Conservation (phyloP, 2,329 filamentous ascomycete species). For the Simplicillium aogashimaense region DNA sequence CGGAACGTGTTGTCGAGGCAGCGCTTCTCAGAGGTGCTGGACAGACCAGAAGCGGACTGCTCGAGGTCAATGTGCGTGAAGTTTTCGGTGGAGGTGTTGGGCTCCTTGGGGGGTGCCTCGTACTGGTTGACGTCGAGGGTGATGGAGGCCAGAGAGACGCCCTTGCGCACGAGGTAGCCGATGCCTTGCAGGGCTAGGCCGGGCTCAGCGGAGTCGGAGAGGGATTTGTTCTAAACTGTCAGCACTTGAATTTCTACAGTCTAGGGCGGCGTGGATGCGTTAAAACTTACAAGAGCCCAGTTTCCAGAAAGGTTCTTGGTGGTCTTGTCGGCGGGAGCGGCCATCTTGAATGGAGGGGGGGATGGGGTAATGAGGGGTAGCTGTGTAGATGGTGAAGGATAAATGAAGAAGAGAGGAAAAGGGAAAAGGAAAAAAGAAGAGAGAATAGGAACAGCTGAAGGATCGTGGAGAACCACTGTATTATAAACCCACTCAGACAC, state of each 20-base stretch:
- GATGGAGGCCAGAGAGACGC: conserved; percentile 58
- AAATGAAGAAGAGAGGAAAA: too few species aligned
- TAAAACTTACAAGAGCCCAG: conserved; percentile 55
- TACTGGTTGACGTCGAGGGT: conserved; percentile 53
- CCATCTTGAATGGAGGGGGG: conserved; percentile 41
- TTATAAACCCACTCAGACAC: too few species aligned
- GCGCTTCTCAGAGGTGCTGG: conserved; percentile 49
- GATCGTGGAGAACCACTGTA: too few species aligned
- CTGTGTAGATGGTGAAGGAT: too few species aligned
- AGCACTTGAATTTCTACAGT: background rate
- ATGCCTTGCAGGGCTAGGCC: conserved; percentile 65
- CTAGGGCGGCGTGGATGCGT: background rate
- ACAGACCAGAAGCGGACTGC: conserved; percentile 64
- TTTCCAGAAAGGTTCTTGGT: conserved; percentile 58
- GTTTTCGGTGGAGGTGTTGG: conserved; percentile 25
- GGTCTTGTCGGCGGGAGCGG: conserved; percentile 57
- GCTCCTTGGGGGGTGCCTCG: conserved; percentile 29
- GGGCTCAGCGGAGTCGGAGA: conserved; percentile 60
- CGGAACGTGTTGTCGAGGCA: conserved; percentile 42
- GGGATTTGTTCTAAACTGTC: conserved; percentile 54
- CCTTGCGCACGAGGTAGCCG: conserved; percentile 63
- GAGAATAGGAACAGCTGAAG: too few species aligned
- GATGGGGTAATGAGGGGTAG: too few species aligned
- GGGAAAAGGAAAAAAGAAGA: too few species aligned
- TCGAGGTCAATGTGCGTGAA: conserved; percentile 59